Conservation (phyloP, 1,139 yeast genomes). For the Petasospora fabianii region DNA sequence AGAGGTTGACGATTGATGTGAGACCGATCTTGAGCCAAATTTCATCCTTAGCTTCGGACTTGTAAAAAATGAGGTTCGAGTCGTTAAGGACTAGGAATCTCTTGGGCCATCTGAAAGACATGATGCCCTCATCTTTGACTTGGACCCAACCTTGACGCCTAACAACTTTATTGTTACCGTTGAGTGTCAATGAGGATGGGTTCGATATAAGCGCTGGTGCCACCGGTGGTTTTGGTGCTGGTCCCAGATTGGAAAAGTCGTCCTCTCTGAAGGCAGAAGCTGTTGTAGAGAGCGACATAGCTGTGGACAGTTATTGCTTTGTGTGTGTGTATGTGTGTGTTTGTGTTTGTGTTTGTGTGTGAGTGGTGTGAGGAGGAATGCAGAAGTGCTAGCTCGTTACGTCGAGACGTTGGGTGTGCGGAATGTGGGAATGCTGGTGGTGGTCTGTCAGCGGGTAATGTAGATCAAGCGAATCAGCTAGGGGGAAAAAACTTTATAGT, state of each 20-base stretch:
- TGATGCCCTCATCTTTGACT: constrained; percentile 84
- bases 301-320: no score
- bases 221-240: constrained; percentile 41
- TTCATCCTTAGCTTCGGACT: constrained; percentile 50
- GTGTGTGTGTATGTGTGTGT: no score
- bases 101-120: constrained; percentile 89
- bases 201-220: constrained; percentile 17
- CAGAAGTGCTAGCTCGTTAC: no score
- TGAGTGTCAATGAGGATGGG: constrained; percentile 30
- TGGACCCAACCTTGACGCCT: constrained; percentile 77
- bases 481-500: no score
- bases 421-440: no score
- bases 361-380: neutral
- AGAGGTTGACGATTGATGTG: constrained; percentile 51
- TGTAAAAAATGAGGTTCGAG: constrained; percentile 69
- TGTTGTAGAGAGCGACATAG: constrained; percentile 40
- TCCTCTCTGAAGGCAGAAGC: constrained; percentile 42
- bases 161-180: constrained; percentile 20
- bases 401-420: no score
- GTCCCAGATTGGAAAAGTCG: constrained; percentile 40
- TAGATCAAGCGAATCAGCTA: no score
- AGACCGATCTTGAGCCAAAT: constrained; percentile 50
- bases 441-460: no score
- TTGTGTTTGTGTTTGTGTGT: no score
- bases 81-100: constrained; percentile 77